Percentiles rank a stretch among this genome's conserved stretches.
These are phyloP conservation scores for Aspergillus persii DNA, from an alignment of 2,329 filamentous ascomycete species.

Conservation along the genomic window DNA sequence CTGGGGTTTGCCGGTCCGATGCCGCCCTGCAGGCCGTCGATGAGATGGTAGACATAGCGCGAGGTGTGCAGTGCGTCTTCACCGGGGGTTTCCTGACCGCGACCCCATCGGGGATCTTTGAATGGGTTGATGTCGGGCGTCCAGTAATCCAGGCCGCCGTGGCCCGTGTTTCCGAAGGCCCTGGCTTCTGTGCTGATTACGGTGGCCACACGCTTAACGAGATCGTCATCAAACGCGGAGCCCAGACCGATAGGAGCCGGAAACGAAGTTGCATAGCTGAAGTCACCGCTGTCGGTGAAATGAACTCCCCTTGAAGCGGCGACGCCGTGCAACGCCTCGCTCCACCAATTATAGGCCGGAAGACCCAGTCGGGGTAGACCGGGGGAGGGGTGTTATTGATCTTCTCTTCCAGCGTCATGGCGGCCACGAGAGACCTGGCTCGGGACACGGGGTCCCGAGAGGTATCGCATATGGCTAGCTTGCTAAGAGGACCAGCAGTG, in stretches of 20 bases:
- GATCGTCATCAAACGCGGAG: conserved; percentile 61
- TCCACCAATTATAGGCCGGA: conserved; percentile 60
- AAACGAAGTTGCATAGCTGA: conserved; percentile 61
- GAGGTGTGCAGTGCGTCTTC: conserved; percentile 47
- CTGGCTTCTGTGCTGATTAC: conserved; percentile 57
- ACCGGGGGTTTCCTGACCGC: conserved; percentile 58
- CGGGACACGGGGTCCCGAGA: conserved; percentile 36
- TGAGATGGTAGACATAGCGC: conserved; percentile 14
- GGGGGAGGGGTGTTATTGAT: conserved; percentile 50
- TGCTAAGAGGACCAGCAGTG: conserved; percentile 46
- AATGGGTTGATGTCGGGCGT: conserved; percentile 66
- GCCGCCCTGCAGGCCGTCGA: conserved; percentile 48
- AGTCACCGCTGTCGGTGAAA: conserved; percentile 52
- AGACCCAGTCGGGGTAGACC: conserved; percentile 56
- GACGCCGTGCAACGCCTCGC: conserved; percentile 61
- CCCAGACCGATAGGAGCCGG: conserved; percentile 60
- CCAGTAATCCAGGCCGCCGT: conserved; percentile 29
- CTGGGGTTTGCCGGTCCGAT: conserved; percentile 27
- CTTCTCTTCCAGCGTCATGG: conserved; percentile 52
- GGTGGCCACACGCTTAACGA: conserved; percentile 54
- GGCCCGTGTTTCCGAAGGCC: conserved; percentile 59
- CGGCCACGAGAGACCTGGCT: conserved; percentile 42
- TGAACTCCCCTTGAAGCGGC: conserved; percentile 49
- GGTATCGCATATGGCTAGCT: conserved; percentile 50
- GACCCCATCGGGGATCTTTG: conserved; percentile 60